phyloP scores from a whole-genome alignment of 75 land plant genomes.

The Isoetes taiwanensis region DNA sequence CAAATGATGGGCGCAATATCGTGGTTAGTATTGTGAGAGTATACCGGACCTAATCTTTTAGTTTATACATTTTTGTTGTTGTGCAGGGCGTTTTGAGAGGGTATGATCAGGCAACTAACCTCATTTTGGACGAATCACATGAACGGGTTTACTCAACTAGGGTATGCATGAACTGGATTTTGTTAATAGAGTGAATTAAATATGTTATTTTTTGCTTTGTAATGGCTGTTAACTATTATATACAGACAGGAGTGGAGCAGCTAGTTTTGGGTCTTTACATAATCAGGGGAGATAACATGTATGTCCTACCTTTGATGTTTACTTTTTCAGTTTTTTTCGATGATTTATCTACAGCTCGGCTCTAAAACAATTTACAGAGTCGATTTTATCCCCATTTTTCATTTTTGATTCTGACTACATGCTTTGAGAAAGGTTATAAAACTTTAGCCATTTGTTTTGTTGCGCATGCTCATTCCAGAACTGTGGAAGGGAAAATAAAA shows the following conservation, averaged over 20 bases:
- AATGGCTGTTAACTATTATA: background rate
- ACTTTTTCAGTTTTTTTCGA: background rate
- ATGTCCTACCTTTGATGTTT: constrained; percentile 12
- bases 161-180: constrained; percentile 25
- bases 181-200: background rate
- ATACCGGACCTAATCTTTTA: background rate
- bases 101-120: constrained; percentile 89
- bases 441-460: no score
- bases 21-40: constrained; percentile 39
- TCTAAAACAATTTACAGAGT: no score
- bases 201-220: background rate
- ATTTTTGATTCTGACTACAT: no score
- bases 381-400: no score
- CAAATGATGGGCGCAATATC: constrained; percentile 93
- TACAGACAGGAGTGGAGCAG: constrained; percentile 96
- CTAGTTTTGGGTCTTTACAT: constrained; percentile 90
- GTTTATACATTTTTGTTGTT: background rate
- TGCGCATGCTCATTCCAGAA: no score
- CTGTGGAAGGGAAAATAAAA: no score
- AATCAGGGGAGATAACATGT: constrained; percentile 99
- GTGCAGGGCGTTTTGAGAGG: constrained; percentile 77
- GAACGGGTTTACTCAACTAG: constrained; percentile 92
- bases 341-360: no score
- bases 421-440: no score
- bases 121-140: constrained; percentile 92